These are phyloP conservation scores for Boletus reticuloceps DNA, from an alignment of 768 basidiomycete species.

Conservation along the genomic window DNA sequence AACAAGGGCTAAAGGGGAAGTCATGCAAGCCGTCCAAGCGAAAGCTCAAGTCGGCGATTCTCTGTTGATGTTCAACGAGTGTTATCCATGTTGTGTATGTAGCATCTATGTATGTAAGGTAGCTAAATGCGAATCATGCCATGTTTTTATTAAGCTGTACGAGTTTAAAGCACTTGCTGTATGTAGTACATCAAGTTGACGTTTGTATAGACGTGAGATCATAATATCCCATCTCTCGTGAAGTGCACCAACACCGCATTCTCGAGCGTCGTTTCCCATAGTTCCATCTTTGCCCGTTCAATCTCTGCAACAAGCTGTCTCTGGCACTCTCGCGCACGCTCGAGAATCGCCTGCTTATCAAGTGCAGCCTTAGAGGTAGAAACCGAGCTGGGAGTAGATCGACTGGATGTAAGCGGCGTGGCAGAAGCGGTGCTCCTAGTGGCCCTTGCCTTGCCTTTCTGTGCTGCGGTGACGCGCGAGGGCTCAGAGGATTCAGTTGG, in stretches of 20 bases:
- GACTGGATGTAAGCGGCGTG: background rate
- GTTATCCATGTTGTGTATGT: conserved; percentile 18
- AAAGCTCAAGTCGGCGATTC: conserved; percentile 7
- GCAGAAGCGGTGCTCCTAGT: background rate
- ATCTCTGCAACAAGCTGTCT: conserved; percentile 52
- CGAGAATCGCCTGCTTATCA: conserved; percentile 45
- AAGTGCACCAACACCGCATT: conserved; percentile 59
- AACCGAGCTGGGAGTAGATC: background rate
- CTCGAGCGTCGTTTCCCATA: conserved; percentile 76
- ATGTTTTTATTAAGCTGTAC: background rate
- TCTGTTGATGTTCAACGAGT: conserved; percentile 9
- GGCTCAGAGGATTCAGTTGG: background rate
- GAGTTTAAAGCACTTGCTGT: background rate
- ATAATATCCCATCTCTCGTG: conserved; percentile 29
- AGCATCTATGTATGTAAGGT: conserved; percentile 19
- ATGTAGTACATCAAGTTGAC: background rate
- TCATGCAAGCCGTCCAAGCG: conserved; percentile 13
- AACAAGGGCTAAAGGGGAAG: conserved; percentile 6
- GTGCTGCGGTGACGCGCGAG: background rate
- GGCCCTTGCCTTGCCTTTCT: conserved; percentile 21
- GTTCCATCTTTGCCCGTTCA: conserved; percentile 56
- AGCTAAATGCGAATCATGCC: conserved; percentile 7
- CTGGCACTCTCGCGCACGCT: conserved; percentile 52
- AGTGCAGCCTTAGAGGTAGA: conserved; percentile 2
- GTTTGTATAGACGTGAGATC: background rate